Percentiles rank a stretch among this genome's conserved stretches.
These are phyloP conservation scores for Colletotrichum cordylinicola DNA, from an alignment of 2,329 filamentous ascomycete species.

Conservation along the genomic window DNA sequence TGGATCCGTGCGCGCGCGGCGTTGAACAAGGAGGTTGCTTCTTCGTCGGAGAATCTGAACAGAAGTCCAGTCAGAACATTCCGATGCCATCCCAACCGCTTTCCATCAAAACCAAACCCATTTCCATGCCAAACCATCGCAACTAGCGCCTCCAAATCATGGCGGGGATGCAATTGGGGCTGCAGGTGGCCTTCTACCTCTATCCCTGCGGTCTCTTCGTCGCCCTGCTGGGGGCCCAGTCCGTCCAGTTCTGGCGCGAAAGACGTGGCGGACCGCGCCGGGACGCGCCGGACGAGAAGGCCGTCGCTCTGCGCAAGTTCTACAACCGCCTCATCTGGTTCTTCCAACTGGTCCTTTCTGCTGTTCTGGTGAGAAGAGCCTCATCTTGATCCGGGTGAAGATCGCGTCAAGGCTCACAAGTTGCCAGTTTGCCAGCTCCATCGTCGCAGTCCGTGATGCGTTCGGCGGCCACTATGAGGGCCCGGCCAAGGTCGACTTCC, in stretches of 20 bases:
- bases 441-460: slow-evolving; percentile 36
- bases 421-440: slow-evolving; percentile 34
- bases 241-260: slow-evolving; percentile 40
- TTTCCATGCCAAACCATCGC: not conserved
- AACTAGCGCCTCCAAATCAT: slow-evolving; percentile 26
- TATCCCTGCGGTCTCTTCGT: slow-evolving; percentile 45
- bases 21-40: not conserved
- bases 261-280: slow-evolving; percentile 31
- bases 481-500: slow-evolving; percentile 34
- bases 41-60: slow-evolving; percentile 3
- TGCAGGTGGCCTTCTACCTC: slow-evolving; percentile 45
- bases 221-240: slow-evolving; percentile 39
- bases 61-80: not conserved
- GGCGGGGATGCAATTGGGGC: slow-evolving; percentile 38
- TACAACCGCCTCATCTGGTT: slow-evolving; percentile 40
- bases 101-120: not conserved
- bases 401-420: not conserved
- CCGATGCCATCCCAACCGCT: not conserved
- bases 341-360: slow-evolving; percentile 37
- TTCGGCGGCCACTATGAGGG: slow-evolving; percentile 30
- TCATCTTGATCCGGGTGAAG: no score
- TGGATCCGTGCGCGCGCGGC: not conserved
- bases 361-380: slow-evolving; percentile 27
- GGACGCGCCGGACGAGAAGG: slow-evolving; percentile 27
- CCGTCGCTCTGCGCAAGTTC: slow-evolving; percentile 30